Base-by-base conservation (phyloP, 768 basidiomycete species). In the Tricholoma bakamatsutake region DNA sequence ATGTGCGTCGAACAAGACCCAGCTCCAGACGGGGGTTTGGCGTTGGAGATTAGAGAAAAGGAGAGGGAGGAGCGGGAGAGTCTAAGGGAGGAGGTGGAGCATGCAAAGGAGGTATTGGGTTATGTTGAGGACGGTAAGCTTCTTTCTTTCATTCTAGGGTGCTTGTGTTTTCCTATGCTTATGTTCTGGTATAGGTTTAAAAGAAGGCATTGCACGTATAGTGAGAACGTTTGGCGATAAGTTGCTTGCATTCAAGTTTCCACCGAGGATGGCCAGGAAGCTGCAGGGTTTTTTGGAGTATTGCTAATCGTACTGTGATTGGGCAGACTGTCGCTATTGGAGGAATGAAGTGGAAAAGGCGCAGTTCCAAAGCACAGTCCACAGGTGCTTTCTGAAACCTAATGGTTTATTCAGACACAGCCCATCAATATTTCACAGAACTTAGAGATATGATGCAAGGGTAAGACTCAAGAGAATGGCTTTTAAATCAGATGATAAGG, bases 181-280 rank as follows among this genome's bases (percentile, higher is more conserved):
- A 31, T 43, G 42, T 40, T 27, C 30, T 64, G 18, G 21, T 57
- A 10, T 59, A 88, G 89, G 80, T 5, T 61, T 91, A 61, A 87
- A 84, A 64, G 81, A 82, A 49, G 85, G 85, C 2, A 67, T 92
- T 10, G 80, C 78, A 33, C 75, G 81, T 35, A 83, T 93, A 50
- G 78, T 81, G 47, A 74, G 80, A 63, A 90, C 85, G 50, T 93
- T 92, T 67, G 87, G 87, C 5, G 80, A 84, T 60, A 87, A 84
- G 64, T 71, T 93, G 43, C 66, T 76, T 2, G 90, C 88, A 11
- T 92, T 90, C 77, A 88, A 80, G 67, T 89, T 91, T 62, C 83
- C 90, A 3, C 82, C 85, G n/a, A 71, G 75, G 56, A 82, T 73
- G 11, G 88, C 86, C 9, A 74, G 69, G 58, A 86, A 84, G 70